These are phyloP conservation scores for Penicillium chermesinum DNA, from an alignment of 495 filamentous ascomycete species.

Conservation along the genomic window DNA sequence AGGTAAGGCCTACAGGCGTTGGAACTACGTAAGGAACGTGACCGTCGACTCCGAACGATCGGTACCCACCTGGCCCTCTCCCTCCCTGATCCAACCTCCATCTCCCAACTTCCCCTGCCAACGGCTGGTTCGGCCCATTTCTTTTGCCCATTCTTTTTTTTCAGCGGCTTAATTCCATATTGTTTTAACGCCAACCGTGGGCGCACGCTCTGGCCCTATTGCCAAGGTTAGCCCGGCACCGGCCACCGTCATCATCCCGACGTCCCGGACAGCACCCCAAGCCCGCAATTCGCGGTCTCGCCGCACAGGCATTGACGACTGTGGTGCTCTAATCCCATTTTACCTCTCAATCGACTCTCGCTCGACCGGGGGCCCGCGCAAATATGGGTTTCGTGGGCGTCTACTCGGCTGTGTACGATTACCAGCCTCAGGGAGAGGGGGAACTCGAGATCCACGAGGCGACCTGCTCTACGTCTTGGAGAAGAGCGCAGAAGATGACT, in stretches of 20 bases:
- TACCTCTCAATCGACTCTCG: background rate
- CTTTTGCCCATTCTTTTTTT: constrained; percentile 2
- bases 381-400: constrained; percentile 80
- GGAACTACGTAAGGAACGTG: constrained; percentile 30
- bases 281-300: constrained; percentile 7
- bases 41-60: constrained; percentile 26
- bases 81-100: constrained; percentile 19
- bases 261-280: constrained; percentile 13
- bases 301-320: constrained; percentile 17
- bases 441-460: constrained; percentile 86
- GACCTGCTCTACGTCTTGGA: constrained; percentile 91
- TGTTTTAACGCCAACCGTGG: background rate
- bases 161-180: constrained; percentile 1
- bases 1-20: background rate
- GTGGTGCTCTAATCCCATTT: constrained; percentile 11
- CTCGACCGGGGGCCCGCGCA: constrained; percentile 2
- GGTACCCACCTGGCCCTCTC: constrained; percentile 25
- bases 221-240: constrained; percentile 27
- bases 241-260: constrained; percentile 18
- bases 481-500: constrained; percentile 84
- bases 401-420: constrained; percentile 91
- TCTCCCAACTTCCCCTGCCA: constrained; percentile 6
- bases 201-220: constrained; percentile 4
- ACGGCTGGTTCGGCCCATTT: constrained; percentile 3
- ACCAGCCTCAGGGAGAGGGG: constrained; percentile 78